Conservation (phyloP, 768 basidiomycete species). For the Cystofilobasidium capitatum region DNA sequence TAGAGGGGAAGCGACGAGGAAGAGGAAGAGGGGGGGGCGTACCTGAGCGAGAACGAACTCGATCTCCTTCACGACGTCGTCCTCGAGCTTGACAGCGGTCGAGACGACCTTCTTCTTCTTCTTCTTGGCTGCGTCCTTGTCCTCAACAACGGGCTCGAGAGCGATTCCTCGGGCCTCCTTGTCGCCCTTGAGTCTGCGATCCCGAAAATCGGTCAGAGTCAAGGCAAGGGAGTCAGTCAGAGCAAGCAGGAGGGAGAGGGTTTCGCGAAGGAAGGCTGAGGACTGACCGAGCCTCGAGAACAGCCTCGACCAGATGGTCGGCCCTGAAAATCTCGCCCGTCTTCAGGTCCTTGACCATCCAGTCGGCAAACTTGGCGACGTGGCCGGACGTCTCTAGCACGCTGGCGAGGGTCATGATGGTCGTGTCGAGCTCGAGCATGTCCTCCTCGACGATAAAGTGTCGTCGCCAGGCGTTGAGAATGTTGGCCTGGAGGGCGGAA, state of each 20-base stretch:
- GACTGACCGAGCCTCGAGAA: constrained; percentile 57
- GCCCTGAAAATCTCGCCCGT: constrained; percentile 96
- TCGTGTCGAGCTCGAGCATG: constrained; percentile 98
- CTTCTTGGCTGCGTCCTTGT: constrained; percentile 62
- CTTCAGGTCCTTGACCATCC: constrained; percentile 95
- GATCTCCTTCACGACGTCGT: constrained; percentile 65
- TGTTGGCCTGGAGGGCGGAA: constrained; percentile 89
- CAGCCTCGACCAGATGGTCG: constrained; percentile 88
- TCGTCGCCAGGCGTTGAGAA: constrained; percentile 89
- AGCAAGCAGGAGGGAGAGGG: neutral
- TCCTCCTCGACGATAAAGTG: constrained; percentile 97
- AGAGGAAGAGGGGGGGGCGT: constrained; percentile 38
- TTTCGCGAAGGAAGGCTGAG: neutral
- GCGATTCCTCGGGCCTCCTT: constrained; percentile 67
- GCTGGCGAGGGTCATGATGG: constrained; percentile 87
- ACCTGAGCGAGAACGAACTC: constrained; percentile 81
- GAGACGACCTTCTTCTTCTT: constrained; percentile 54
- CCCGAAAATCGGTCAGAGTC: neutral
- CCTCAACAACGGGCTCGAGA: constrained; percentile 45
- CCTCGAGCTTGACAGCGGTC: constrained; percentile 60
- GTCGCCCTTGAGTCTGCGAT: constrained; percentile 65
- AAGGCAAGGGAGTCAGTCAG: neutral
- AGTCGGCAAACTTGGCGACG: constrained; percentile 95
- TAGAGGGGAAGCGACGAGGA: neutral
- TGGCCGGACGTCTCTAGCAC: constrained; percentile 97